Percentiles rank a stretch among this genome's conserved stretches.
These are phyloP conservation scores for Maudiozyma serrabonitensis DNA, from an alignment of 805 yeast species.

Conservation along the genomic window DNA sequence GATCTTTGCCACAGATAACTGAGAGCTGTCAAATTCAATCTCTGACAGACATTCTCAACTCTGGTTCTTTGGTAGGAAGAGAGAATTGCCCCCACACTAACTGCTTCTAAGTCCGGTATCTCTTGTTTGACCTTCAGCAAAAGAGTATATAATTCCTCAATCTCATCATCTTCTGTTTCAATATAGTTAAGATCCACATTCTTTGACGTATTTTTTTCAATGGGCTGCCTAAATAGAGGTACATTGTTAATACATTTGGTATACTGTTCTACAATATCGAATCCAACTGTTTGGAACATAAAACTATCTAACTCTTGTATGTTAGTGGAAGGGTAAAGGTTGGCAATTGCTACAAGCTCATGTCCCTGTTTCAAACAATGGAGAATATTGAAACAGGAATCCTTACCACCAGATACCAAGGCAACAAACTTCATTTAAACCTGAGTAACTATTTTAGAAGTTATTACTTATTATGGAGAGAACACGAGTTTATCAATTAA, in stretches of 20 bases:
- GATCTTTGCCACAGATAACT: conserved; percentile 87
- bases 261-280: conserved; percentile 59
- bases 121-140: conserved; percentile 36
- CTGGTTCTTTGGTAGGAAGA: conserved; percentile 93
- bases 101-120: conserved; percentile 73
- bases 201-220: conserved; percentile 47
- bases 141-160: conserved; percentile 65
- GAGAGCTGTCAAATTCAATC: conserved; percentile 59
- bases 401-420: conserved; percentile 90
- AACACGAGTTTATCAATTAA: too few species aligned
- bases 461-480: not conserved
- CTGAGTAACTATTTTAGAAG: not conserved
- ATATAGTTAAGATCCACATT: conserved; percentile 62
- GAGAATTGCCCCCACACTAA: conserved; percentile 90
- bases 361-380: conserved; percentile 85
- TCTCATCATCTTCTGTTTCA: conserved; percentile 67
- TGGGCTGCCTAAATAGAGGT: conserved; percentile 66
- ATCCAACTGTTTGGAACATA: conserved; percentile 98
- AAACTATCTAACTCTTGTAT: conserved; percentile 79
- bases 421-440: conserved; percentile 82
- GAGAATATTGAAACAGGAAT: conserved; percentile 80
- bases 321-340: conserved; percentile 53
- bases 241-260: conserved; percentile 54
- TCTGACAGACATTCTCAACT: conserved; percentile 80
- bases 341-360: conserved; percentile 75